These are phyloP conservation scores for Nannochloris sp. DNA, from an alignment of 139 green algal genomes.

Conservation along the genomic window DNA sequence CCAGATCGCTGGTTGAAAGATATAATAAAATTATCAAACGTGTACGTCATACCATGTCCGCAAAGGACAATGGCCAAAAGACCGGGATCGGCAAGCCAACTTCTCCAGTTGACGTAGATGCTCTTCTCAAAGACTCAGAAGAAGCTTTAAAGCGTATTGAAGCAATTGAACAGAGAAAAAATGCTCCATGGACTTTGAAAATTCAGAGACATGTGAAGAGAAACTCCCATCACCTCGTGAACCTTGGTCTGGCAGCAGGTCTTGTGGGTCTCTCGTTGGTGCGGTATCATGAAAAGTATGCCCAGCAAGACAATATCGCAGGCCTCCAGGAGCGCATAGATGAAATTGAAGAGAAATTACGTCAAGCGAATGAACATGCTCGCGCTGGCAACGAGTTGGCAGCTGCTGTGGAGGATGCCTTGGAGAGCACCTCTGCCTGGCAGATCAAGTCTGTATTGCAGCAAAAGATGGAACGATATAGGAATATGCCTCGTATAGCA, in stretches of 20 bases:
- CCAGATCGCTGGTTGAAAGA: too few relatives aligned
- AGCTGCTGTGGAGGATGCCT: not conserved
- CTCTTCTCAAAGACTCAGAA: constrained; percentile 23
- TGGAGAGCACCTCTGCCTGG: too few relatives aligned
- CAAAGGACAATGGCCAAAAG: too few relatives aligned
- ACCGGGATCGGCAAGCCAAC: too few relatives aligned
- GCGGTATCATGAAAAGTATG: constrained; percentile 26
- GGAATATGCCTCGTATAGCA: too few relatives aligned
- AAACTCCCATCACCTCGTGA: constrained; percentile 19
- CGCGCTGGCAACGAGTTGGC: not conserved
- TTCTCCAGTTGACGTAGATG: constrained; percentile 13
- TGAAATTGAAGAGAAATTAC: not conserved
- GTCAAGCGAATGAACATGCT: not conserved
- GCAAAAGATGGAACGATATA: too few relatives aligned
- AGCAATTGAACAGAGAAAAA: constrained; percentile 1
- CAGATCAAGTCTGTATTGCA: too few relatives aligned
- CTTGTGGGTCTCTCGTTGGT: constrained; percentile 33
- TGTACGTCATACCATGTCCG: too few relatives aligned
- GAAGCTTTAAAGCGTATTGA: constrained; percentile 34
- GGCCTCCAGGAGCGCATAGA: not conserved
- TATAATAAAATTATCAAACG: too few relatives aligned
- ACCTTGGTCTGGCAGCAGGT: constrained; percentile 22
- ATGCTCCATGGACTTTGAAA: not conserved
- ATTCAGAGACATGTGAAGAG: constrained; percentile 18
- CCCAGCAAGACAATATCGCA: constrained; percentile 1